Evolutionary conservation across 768 basidiomycete genomes (phyloP).

Genomic region (Baorangia bicolor): DNA sequence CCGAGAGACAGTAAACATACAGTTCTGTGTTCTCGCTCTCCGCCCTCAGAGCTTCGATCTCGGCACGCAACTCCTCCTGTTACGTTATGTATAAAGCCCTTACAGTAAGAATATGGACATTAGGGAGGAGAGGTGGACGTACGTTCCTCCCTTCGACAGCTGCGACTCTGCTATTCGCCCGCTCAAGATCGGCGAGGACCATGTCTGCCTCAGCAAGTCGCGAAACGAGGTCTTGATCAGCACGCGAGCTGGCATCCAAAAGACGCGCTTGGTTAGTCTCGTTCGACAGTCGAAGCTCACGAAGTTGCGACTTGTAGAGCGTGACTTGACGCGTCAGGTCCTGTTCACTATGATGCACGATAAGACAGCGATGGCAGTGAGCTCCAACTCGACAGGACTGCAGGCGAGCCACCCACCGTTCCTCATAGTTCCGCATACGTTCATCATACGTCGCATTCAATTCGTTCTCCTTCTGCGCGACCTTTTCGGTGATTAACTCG

Average conservation of each 20-base stretch:
- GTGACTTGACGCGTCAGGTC: slow-evolving; percentile 90
- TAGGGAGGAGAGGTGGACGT: slow-evolving; percentile 19
- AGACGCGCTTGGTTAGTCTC: slow-evolving; percentile 93
- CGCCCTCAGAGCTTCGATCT: slow-evolving; percentile 86
- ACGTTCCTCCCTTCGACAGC: slow-evolving; percentile 94
- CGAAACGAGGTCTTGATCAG: slow-evolving; percentile 91
- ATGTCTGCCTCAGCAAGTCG: slow-evolving; percentile 93
- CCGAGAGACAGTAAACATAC: slow-evolving; percentile 41
- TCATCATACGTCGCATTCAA: slow-evolving; percentile 97
- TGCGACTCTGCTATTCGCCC: slow-evolving; percentile 92
- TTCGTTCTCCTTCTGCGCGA: slow-evolving; percentile 93
- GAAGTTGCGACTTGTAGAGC: slow-evolving; percentile 84
- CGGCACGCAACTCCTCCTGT: slow-evolving; percentile 92
- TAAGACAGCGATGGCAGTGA: not conserved
- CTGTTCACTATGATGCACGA: slow-evolving; percentile 64
- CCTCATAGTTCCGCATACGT: slow-evolving; percentile 92
- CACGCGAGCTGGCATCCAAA: slow-evolving; percentile 85
- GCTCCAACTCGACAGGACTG: not conserved
- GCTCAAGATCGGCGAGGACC: slow-evolving; percentile 89
- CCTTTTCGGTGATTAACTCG: slow-evolving; percentile 83
- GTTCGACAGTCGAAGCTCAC: slow-evolving; percentile 86
- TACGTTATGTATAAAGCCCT: not conserved
- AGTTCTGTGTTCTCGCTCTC: slow-evolving; percentile 69
- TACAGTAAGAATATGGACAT: not conserved
- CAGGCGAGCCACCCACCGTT: slow-evolving; percentile 56